phyloP scores from a whole-genome alignment of 2,329 filamentous ascomycete genomes.

The Colletotrichum cordylinicola region DNA sequence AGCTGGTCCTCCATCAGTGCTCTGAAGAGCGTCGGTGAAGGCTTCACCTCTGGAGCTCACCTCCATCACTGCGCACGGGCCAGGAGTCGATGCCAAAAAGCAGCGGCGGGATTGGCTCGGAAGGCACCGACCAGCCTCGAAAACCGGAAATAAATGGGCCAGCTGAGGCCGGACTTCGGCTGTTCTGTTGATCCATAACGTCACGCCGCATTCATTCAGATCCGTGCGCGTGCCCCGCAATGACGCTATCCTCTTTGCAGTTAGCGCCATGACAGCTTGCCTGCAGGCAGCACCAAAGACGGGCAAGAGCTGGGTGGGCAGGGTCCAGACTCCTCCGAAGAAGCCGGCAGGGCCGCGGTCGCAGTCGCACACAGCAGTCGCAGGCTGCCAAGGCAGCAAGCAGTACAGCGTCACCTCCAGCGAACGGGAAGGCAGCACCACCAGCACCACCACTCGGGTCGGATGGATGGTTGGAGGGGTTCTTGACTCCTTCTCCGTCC shows the following conservation, averaged over 20 bases:
- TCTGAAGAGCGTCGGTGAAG: not conserved
- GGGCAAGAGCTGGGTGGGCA: not conserved
- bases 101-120: conserved; percentile 12
- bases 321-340: not conserved
- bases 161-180: not conserved
- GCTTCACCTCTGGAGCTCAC: not conserved
- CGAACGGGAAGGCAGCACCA: not conserved
- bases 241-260: not conserved
- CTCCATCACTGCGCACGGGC: not conserved
- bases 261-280: not conserved
- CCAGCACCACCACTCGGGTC: not conserved
- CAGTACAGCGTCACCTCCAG: not conserved
- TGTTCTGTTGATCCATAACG: not conserved
- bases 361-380: not conserved
- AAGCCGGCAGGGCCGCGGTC: not conserved
- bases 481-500: not conserved
- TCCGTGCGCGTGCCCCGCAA: conserved; percentile 3
- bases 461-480: not conserved
- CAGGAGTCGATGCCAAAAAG: not conserved
- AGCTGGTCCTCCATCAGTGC: not conserved
- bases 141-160: not conserved
- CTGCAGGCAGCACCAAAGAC: not conserved
- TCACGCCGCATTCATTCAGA: not conserved
- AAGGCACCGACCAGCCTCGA: not conserved
- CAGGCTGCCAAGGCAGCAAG: not conserved